Evolutionary conservation across 208 protist genomes (phyloP).

Genomic region (Leishmania turanica): DNA sequence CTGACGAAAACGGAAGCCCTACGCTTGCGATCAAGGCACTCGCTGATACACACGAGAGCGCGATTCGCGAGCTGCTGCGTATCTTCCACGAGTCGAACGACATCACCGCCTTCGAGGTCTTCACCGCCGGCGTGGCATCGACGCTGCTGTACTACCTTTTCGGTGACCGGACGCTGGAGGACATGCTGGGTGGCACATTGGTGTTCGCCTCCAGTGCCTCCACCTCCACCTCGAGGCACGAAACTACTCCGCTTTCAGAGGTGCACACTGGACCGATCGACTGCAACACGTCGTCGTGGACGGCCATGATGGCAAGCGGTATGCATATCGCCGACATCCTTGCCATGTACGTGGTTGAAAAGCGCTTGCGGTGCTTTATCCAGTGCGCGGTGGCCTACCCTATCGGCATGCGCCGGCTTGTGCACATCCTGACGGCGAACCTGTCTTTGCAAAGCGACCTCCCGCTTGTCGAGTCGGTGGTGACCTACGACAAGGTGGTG

Average conservation of each 20-base stretch:
- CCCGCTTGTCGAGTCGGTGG: conserved; percentile 78
- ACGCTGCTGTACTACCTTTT: conserved; percentile 52
- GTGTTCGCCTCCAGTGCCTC: conserved; percentile 36
- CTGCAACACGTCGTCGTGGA: conserved; percentile 38
- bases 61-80: conserved; percentile 35
- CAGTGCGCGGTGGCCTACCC: conserved; percentile 35
- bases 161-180: conserved; percentile 28
- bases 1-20: neutral
- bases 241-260: conserved; percentile 16
- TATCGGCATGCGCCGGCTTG: conserved; percentile 46
- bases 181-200: conserved; percentile 34
- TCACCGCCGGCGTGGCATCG: conserved; percentile 38
- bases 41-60: conserved; percentile 29
- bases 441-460: conserved; percentile 57
- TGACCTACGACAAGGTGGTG: conserved; percentile 47
- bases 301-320: conserved; percentile 47
- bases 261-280: conserved; percentile 13
- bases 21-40: neutral
- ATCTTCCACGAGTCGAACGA: conserved; percentile 33
- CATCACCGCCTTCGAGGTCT: conserved; percentile 58
- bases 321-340: conserved; percentile 50
- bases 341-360: conserved; percentile 34
- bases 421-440: conserved; percentile 47
- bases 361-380: conserved; percentile 55
- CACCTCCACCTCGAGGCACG: conserved; percentile 31